phyloP scores from a whole-genome alignment of 2,329 filamentous ascomycete species.

The Torrubiellomyces zombiae region DNA sequence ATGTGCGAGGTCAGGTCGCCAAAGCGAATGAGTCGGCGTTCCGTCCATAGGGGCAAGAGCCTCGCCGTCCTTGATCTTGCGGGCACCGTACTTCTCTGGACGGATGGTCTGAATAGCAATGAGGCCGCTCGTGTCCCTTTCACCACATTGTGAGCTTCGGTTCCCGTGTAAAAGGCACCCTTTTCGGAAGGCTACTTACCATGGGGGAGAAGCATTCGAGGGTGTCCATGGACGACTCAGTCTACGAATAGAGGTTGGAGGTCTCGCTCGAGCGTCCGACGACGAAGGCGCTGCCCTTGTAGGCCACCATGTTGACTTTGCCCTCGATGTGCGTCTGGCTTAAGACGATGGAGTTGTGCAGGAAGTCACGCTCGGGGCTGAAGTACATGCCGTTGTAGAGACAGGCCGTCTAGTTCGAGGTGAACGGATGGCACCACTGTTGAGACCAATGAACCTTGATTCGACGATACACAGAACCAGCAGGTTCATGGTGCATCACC shows the following conservation, averaged over 20 bases:
- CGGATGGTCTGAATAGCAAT: slow-evolving; percentile 55
- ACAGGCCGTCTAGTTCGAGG: slow-evolving; percentile 35
- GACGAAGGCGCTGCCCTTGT: slow-evolving; percentile 33
- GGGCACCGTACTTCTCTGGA: slow-evolving; percentile 29
- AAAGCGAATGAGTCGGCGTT: no score
- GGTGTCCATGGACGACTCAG: slow-evolving; percentile 33
- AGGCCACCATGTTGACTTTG: slow-evolving; percentile 12
- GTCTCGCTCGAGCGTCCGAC: slow-evolving; percentile 26
- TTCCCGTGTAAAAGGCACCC: no score
- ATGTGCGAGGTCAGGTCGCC: no score
- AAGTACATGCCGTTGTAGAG: slow-evolving; percentile 38
- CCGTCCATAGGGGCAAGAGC: slow-evolving; percentile 19
- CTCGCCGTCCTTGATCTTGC: slow-evolving; percentile 18
- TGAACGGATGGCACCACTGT: slow-evolving; percentile 13
- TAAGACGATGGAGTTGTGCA: slow-evolving; percentile 43
- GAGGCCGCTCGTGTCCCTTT: slow-evolving; percentile 47
- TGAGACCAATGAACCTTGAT: slow-evolving; percentile 10
- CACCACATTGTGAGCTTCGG: no score
- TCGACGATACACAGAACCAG: no score
- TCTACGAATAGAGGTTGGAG: slow-evolving; percentile 33
- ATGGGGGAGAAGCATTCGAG: slow-evolving; percentile 23
- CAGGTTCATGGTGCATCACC: no score
- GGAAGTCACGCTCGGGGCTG: slow-evolving; percentile 33
- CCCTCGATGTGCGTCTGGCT: slow-evolving; percentile 34
- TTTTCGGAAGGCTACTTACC: no score